Conservation (phyloP, 1,139 yeast species). For the Sugiyamaella castrensis region DNA sequence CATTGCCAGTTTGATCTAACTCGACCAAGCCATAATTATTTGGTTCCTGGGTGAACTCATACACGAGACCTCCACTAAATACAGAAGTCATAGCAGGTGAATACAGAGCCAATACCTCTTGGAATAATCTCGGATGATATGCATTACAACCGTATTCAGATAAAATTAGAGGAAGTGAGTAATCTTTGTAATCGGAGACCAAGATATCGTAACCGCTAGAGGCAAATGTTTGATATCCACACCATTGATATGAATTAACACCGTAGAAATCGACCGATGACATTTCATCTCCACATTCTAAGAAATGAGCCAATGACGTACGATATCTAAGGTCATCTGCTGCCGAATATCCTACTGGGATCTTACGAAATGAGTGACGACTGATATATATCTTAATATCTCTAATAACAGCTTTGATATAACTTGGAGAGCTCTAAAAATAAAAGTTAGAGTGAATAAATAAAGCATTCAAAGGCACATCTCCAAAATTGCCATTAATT, state of each 20-base stretch:
- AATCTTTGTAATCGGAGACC: conserved; percentile 57
- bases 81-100: conserved; percentile 48
- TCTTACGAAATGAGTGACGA: conserved; percentile 54
- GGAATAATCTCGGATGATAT: conserved; percentile 74
- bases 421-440: conserved; percentile 46
- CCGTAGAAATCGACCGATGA: conserved; percentile 89
- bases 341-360: conserved; percentile 95
- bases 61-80: conserved; percentile 86
- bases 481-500: neutral
- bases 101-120: conserved; percentile 58
- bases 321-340: conserved; percentile 85
- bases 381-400: conserved; percentile 74
- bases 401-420: conserved; percentile 71
- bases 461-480: too few relatives aligned
- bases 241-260: conserved; percentile 95
- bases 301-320: conserved; percentile 70
- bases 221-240: conserved; percentile 62
- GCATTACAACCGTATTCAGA: conserved; percentile 95
- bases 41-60: conserved; percentile 85
- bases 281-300: conserved; percentile 65
- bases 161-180: conserved; percentile 74
- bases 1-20: conserved; percentile 55
- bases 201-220: conserved; percentile 68
- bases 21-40: conserved; percentile 86
- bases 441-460: neutral